Evolutionary conservation across 495 filamentous ascomycete genomes (phyloP).

Genomic region (Penicillium desertorum): DNA sequence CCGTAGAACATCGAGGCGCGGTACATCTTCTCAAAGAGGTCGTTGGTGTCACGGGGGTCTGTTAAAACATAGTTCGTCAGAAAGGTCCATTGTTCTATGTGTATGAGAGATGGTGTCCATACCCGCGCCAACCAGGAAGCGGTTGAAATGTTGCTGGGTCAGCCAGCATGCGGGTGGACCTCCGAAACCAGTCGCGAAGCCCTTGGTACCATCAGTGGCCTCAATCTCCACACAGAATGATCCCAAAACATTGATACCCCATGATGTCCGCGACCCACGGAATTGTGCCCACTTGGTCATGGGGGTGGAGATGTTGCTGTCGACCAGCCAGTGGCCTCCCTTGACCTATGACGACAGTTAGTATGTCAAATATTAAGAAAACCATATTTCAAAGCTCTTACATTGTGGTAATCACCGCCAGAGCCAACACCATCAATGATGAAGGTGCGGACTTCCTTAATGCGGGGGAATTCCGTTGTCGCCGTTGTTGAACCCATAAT

Average conservation of each 20-base stretch:
- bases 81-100: neutral
- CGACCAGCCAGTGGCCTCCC: conserved; percentile 89
- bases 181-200: conserved; percentile 91
- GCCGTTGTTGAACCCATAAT: conserved; percentile 38
- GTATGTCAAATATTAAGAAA: neutral
- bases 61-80: conserved; percentile 1
- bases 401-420: conserved; percentile 94
- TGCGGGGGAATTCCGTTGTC: conserved; percentile 47
- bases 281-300: conserved; percentile 89
- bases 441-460: conserved; percentile 78
- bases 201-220: conserved; percentile 82
- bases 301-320: conserved; percentile 85
- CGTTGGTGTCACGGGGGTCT: conserved; percentile 85
- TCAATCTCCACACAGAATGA: conserved; percentile 94
- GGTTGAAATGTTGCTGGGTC: conserved; percentile 83
- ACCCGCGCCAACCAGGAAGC: conserved; percentile 82
- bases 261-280: conserved; percentile 80
- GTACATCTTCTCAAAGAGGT: conserved; percentile 94
- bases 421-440: conserved; percentile 84
- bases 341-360: conserved; percentile 52
- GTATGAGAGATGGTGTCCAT: conserved; percentile 13
- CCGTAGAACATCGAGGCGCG: conserved; percentile 93
- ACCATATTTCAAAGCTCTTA: conserved; percentile 19
- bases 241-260: conserved; percentile 93
- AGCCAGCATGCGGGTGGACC: conserved; percentile 93